phyloP scores from a whole-genome alignment of 805 yeast species.

The Millerago galiae region DNA sequence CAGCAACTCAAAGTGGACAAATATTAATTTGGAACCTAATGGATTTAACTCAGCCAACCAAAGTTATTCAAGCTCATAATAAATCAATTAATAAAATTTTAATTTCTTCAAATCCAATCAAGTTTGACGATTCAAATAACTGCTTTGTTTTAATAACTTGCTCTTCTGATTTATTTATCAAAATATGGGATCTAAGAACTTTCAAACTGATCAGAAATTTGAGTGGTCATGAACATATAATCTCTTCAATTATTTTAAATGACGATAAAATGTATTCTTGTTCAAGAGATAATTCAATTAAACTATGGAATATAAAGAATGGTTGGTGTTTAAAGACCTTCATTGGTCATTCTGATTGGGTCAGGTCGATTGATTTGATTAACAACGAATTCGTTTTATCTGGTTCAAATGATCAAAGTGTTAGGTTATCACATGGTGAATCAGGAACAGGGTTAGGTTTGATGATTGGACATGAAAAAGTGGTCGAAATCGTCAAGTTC shows the following conservation, averaged over 20 bases:
- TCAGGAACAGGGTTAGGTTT: slow-evolving; percentile 63
- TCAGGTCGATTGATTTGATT: slow-evolving; percentile 52
- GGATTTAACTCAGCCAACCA: slow-evolving; percentile 56
- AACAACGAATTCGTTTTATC: slow-evolving; percentile 57
- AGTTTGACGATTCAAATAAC: slow-evolving; percentile 13
- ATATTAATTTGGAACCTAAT: slow-evolving; percentile 64
- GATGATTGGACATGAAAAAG: slow-evolving; percentile 76
- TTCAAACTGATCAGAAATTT: slow-evolving; percentile 54
- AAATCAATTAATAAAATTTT: slow-evolving; percentile 53
- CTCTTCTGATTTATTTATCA: slow-evolving; percentile 48
- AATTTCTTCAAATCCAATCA: slow-evolving; percentile 42
- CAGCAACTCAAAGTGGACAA: slow-evolving; percentile 63
- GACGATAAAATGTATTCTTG: slow-evolving; percentile 46
- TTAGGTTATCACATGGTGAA: slow-evolving; percentile 57
- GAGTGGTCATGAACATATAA: slow-evolving; percentile 83
- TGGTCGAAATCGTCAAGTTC: slow-evolving; percentile 65
- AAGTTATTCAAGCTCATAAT: slow-evolving; percentile 68
- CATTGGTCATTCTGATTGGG: slow-evolving; percentile 87
- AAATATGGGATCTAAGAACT: slow-evolving; percentile 61
- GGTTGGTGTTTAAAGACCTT: slow-evolving; percentile 67
- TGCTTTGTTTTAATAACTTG: slow-evolving; percentile 36
- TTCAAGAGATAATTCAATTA: slow-evolving; percentile 57
- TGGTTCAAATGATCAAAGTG: slow-evolving; percentile 74
- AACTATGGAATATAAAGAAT: slow-evolving; percentile 57
- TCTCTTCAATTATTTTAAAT: slow-evolving; percentile 56